Conservation (phyloP, 371 early-diverging fungal species). For the Umbelopsis sp. region DNA sequence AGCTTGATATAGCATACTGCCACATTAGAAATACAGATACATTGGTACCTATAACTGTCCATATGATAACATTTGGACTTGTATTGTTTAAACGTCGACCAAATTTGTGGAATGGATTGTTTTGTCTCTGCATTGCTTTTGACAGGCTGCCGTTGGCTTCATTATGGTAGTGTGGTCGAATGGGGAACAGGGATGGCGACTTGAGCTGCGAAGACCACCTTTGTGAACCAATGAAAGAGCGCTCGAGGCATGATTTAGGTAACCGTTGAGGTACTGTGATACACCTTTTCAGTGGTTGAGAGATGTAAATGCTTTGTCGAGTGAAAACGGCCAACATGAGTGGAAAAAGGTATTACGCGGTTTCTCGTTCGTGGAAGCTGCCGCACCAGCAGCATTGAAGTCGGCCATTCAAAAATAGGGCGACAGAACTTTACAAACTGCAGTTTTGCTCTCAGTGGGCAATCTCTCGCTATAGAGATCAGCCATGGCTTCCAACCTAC, state of each 20-base stretch:
- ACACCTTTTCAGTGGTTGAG: not conserved
- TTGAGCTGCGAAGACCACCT: not conserved
- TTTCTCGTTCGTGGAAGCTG: not conserved
- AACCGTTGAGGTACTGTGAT: not conserved
- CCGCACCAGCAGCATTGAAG: not conserved
- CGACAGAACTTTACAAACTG: not conserved
- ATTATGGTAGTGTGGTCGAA: constrained; percentile 42
- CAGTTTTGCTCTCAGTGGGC: too few species aligned
- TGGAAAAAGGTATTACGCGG: too few species aligned
- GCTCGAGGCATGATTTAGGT: not conserved
- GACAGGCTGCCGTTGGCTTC: constrained; percentile 27
- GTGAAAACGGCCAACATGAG: constrained; percentile 7
- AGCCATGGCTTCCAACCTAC: constrained; percentile 19
- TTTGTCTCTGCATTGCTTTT: constrained; percentile 27
- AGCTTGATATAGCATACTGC: constrained; percentile 57
- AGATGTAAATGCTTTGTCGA: not conserved
- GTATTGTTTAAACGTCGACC: constrained; percentile 33
- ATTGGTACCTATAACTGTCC: constrained; percentile 53
- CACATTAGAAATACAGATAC: constrained; percentile 50
- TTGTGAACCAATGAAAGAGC: not conserved
- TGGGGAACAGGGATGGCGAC: constrained; percentile 10
- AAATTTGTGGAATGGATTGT: constrained; percentile 30
- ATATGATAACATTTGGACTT: constrained; percentile 46
- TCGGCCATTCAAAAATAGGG: not conserved
- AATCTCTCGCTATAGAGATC: not conserved